phyloP scores from a whole-genome alignment of 805 yeast species.

The Candida maris region DNA sequence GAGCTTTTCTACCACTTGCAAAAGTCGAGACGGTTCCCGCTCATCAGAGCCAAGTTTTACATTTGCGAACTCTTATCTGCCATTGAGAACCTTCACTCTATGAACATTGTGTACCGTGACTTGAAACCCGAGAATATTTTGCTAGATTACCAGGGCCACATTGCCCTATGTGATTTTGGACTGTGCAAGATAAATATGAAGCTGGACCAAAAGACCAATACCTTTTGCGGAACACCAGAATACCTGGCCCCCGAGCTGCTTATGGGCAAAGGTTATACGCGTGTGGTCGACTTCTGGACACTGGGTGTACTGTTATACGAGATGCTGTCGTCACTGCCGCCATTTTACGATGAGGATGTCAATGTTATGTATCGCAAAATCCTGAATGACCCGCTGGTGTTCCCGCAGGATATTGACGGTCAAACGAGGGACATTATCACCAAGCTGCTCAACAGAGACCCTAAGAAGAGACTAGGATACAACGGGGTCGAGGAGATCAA shows the following conservation, averaged over 20 bases:
- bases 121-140: slow-evolving; percentile 94
- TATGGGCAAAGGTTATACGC: slow-evolving; percentile 89
- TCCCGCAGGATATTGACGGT: slow-evolving; percentile 83
- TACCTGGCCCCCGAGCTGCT: slow-evolving; percentile 93
- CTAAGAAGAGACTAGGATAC: slow-evolving; percentile 68
- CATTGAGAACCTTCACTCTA: slow-evolving; percentile 82
- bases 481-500: slow-evolving; percentile 84
- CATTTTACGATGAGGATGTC: slow-evolving; percentile 92
- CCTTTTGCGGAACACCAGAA: slow-evolving; percentile 98
- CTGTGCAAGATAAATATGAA: slow-evolving; percentile 94
- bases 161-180: slow-evolving; percentile 96
- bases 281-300: slow-evolving; percentile 99
- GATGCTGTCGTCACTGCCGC: slow-evolving; percentile 96
- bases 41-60: slow-evolving; percentile 88
- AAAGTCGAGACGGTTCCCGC: slow-evolving; percentile 81
- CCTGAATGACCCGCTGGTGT: slow-evolving; percentile 79
- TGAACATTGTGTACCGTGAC: slow-evolving; percentile 93
- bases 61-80: slow-evolving; percentile 94
- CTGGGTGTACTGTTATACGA: slow-evolving; percentile 90
- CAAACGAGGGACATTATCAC: slow-evolving; percentile 80
- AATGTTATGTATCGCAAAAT: slow-evolving; percentile 93
- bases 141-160: slow-evolving; percentile 94
- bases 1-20: slow-evolving; percentile 93
- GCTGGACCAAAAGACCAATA: slow-evolving; percentile 76
- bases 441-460: slow-evolving; percentile 80